Evolutionary conservation across 192 early-diverging fungal species (phyloP).

Genomic region (Geosiphon pyriformis): DNA sequence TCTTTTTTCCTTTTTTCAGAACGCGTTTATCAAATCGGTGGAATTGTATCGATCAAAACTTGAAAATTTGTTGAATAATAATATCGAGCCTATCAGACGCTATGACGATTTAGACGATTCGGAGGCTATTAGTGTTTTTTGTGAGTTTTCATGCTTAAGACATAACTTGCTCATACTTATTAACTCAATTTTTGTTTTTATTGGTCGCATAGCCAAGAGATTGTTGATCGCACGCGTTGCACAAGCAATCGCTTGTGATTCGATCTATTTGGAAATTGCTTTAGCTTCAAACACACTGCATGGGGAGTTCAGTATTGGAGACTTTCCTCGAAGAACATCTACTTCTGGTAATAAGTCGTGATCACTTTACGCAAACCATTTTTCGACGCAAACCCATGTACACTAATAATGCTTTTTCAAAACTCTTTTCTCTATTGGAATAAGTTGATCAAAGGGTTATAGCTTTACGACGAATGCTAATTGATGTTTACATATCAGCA

Average conservation of each 20-base stretch:
- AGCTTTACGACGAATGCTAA: slow-evolving; percentile 27
- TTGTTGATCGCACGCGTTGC: slow-evolving; percentile 18
- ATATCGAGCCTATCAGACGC: not conserved
- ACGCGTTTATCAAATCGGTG: slow-evolving; percentile 8
- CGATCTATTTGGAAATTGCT: not conserved
- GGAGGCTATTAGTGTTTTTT: not conserved
- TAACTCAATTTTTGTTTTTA: slow-evolving; percentile 4
- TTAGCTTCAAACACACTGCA: slow-evolving; percentile 4
- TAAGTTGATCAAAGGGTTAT: slow-evolving; percentile 34
- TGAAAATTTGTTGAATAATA: slow-evolving; percentile 4
- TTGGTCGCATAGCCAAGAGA: slow-evolving; percentile 8
- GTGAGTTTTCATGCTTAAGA: not conserved
- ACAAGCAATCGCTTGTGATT: slow-evolving; percentile 15
- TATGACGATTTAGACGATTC: not conserved
- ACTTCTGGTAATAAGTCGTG: not conserved
- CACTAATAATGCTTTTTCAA: too few species aligned
- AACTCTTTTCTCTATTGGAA: too few species aligned
- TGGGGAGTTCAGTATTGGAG: not conserved
- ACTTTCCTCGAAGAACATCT: slow-evolving; percentile 1
- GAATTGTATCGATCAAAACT: slow-evolving; percentile 15
- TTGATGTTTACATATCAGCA: slow-evolving; percentile 34
- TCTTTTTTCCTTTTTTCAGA: not conserved
- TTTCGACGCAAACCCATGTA: slow-evolving; percentile 26
- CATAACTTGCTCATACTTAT: not conserved
- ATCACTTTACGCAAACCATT: not conserved